These are phyloP conservation scores for Ciborinia camelliae DNA, from an alignment of 2,329 filamentous ascomycete genomes.

Conservation along the genomic window DNA sequence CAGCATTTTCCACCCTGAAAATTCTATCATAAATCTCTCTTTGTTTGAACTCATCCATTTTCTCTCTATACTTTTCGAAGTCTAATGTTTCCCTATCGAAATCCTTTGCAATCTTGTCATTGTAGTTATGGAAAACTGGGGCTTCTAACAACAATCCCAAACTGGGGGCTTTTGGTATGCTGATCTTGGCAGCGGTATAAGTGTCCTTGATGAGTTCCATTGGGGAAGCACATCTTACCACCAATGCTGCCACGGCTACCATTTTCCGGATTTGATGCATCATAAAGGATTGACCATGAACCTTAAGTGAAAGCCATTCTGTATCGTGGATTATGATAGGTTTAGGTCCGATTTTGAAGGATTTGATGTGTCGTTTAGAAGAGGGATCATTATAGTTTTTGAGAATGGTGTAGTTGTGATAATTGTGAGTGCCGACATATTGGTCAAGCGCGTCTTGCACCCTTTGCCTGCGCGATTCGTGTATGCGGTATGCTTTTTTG, in stretches of 20 bases:
- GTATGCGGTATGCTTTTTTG: conserved; percentile 81
- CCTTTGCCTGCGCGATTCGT: conserved; percentile 64
- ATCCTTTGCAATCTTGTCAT: conserved; percentile 63
- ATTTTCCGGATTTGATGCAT: conserved; percentile 99
- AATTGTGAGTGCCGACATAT: conserved; percentile 85
- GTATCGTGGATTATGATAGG: conserved; percentile 87
- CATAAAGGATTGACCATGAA: conserved; percentile 99
- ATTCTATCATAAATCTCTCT: conserved; percentile 88
- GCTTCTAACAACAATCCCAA: conserved; percentile 84
- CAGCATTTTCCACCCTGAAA: conserved; percentile 82
- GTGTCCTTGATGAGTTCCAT: conserved; percentile 68
- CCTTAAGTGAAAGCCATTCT: conserved; percentile 92
- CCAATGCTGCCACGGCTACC: conserved; percentile 86
- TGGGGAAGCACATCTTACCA: conserved; percentile 80
- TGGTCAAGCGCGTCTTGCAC: conserved; percentile 71
- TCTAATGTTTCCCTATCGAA: conserved; percentile 67
- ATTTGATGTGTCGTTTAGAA: conserved; percentile 86
- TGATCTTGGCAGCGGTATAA: conserved; percentile 69
- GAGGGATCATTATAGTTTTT: conserved; percentile 79
- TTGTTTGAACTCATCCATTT: conserved; percentile 88
- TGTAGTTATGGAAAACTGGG: conserved; percentile 89
- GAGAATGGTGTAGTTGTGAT: conserved; percentile 96
- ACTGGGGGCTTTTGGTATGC: conserved; percentile 90
- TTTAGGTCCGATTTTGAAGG: conserved; percentile 71
- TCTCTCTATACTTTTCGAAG: conserved; percentile 72